Conservation (phyloP, 2,329 filamentous ascomycete species). For the Penicillium sp. region DNA sequence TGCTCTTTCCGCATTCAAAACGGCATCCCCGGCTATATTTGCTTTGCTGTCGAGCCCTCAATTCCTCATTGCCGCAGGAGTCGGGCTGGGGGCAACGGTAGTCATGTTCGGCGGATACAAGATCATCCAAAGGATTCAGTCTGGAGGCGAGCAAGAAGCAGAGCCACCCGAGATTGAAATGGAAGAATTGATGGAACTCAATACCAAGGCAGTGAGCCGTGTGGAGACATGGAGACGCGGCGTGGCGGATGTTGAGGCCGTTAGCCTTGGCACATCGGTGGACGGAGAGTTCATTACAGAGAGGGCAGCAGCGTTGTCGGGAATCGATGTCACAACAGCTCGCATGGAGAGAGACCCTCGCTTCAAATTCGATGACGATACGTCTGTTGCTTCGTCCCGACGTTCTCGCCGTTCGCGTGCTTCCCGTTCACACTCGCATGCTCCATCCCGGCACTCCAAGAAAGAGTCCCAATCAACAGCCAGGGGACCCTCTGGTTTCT, state of each 20-base stretch:
- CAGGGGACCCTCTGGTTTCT: constrained; percentile 17
- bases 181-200: constrained; percentile 54
- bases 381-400: constrained; percentile 33
- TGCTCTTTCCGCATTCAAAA: constrained; percentile 69
- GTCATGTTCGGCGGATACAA: constrained; percentile 96
- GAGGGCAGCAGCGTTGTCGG: constrained; percentile 47
- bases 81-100: constrained; percentile 86
- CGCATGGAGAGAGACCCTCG: constrained; percentile 28
- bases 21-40: constrained; percentile 77
- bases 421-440: constrained; percentile 15
- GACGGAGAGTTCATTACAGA: constrained; percentile 63
- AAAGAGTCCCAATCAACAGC: constrained; percentile 15
- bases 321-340: constrained; percentile 36
- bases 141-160: constrained; percentile 31
- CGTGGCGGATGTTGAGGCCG: constrained; percentile 53
- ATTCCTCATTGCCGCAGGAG: constrained; percentile 85
- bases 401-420: constrained; percentile 31
- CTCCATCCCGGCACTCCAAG: constrained; percentile 16
- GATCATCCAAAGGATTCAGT: constrained; percentile 77
- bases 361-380: constrained; percentile 34
- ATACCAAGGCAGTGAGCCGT: constrained; percentile 47
- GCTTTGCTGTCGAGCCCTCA: constrained; percentile 82
- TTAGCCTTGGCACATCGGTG: constrained; percentile 54
- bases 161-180: constrained; percentile 31
- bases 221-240: constrained; percentile 61